Evolutionary conservation across 768 basidiomycete species (phyloP).

Genomic region (Heimioporus sp.): DNA sequence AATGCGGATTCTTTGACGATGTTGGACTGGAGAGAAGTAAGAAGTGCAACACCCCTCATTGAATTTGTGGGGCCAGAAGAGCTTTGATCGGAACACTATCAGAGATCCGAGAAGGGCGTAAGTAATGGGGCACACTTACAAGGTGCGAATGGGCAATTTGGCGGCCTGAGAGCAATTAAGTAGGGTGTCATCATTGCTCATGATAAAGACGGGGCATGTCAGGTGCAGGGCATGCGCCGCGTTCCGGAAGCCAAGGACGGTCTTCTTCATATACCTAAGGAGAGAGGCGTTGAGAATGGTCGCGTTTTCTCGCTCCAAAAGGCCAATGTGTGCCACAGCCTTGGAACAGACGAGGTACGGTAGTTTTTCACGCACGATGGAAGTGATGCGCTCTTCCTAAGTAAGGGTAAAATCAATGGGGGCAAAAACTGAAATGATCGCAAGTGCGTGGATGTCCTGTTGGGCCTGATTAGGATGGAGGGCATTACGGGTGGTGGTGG

Average conservation of each 20-base stretch:
- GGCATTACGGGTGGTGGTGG: background rate
- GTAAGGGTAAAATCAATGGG: slow-evolving; percentile 43
- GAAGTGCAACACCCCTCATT: slow-evolving; percentile 65
- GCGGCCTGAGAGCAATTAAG: slow-evolving; percentile 49
- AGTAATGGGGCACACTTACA: slow-evolving; percentile 28
- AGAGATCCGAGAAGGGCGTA: slow-evolving; percentile 1
- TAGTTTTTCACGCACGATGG: slow-evolving; percentile 41
- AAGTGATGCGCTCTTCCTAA: slow-evolving; percentile 48
- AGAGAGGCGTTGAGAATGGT: slow-evolving; percentile 67
- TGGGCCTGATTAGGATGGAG: slow-evolving; percentile 2
- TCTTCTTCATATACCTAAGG: slow-evolving; percentile 54
- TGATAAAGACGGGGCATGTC: slow-evolving; percentile 51
- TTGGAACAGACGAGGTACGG: slow-evolving; percentile 49
- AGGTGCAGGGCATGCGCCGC: slow-evolving; percentile 49
- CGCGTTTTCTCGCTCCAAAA: slow-evolving; percentile 67
- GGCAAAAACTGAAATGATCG: slow-evolving; percentile 47
- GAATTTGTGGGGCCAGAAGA: slow-evolving; percentile 64
- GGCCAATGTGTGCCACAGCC: slow-evolving; percentile 56
- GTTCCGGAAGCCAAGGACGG: slow-evolving; percentile 51
- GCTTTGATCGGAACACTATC: slow-evolving; percentile 13
- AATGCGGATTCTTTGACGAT: slow-evolving; percentile 39
- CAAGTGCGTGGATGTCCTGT: slow-evolving; percentile 34
- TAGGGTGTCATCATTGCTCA: slow-evolving; percentile 60
- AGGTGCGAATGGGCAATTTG: slow-evolving; percentile 60
- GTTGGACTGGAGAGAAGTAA: slow-evolving; percentile 42